Conservation (phyloP, 768 basidiomycete genomes). For the Fomitopsis serialis region DNA sequence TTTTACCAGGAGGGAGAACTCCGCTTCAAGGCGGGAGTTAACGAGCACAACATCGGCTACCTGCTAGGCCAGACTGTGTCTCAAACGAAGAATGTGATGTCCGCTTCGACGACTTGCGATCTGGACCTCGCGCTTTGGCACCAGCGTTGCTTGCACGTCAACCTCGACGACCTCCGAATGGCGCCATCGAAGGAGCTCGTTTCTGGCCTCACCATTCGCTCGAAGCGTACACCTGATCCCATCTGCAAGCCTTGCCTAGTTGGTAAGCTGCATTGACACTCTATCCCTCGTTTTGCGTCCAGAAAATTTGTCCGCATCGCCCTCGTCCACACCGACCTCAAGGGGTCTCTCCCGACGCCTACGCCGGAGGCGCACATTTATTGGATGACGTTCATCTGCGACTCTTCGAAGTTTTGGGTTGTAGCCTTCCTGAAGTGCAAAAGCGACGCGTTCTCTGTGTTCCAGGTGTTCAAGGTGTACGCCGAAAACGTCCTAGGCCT, state of each 20-base stretch:
- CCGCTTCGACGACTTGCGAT: conserved; percentile 16
- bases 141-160: conserved; percentile 24
- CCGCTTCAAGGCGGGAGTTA: conserved; percentile 16
- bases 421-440: conserved; percentile 17
- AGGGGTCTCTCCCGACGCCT: conserved; percentile 8
- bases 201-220: conserved; percentile 18
- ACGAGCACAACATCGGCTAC: conserved; percentile 18
- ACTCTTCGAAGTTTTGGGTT: background rate
- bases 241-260: conserved; percentile 29
- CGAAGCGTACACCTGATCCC: conserved; percentile 17
- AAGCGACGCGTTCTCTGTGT: conserved; percentile 18
- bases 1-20: conserved; percentile 7
- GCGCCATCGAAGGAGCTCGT: conserved; percentile 15
- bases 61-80: conserved; percentile 15
- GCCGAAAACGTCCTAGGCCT: conserved; percentile 21
- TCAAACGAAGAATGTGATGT: background rate
- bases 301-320: background rate
- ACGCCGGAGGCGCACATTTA: conserved; percentile 6
- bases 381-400: conserved; percentile 9
- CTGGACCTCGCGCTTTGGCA: conserved; percentile 25
- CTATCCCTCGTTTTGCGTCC: conserved; percentile 8
- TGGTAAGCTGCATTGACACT: conserved; percentile 20
- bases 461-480: conserved; percentile 24
- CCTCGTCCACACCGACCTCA: conserved; percentile 13
- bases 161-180: conserved; percentile 14